These are phyloP conservation scores for Globisporangium spiculum DNA, from an alignment of 352 stramenopile species.

Conservation along the genomic window DNA sequence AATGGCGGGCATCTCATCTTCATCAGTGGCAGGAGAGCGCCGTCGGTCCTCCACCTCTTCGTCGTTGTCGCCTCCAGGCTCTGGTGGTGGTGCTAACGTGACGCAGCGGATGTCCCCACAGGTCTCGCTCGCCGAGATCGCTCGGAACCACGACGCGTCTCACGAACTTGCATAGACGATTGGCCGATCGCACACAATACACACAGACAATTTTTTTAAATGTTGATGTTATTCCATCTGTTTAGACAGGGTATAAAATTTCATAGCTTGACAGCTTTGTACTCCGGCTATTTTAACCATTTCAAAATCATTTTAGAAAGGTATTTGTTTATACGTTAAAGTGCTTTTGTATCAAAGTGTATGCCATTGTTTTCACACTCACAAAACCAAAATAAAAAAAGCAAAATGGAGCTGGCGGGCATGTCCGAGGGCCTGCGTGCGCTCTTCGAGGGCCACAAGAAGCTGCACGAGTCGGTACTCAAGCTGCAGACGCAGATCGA, in stretches of 20 bases:
- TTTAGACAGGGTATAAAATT: slow-evolving; percentile 6
- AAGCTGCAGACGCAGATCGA: slow-evolving; percentile 75
- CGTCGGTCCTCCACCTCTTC: background rate
- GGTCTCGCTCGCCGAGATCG: slow-evolving; percentile 56
- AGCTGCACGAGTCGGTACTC: slow-evolving; percentile 68
- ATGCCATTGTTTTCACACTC: background rate
- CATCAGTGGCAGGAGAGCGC: background rate
- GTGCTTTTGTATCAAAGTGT: too few species aligned
- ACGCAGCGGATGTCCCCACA: slow-evolving; percentile 22
- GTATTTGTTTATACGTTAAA: background rate
- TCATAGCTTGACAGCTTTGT: background rate
- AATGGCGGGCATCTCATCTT: slow-evolving; percentile 10
- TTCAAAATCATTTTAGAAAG: background rate
- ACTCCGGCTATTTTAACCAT: background rate
- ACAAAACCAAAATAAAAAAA: background rate
- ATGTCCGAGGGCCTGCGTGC: slow-evolving; percentile 69
- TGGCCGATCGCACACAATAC: background rate
- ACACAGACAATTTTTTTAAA: background rate
- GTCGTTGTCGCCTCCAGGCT: background rate
- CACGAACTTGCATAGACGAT: slow-evolving; percentile 30
- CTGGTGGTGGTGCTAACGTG: background rate
- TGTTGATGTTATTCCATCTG: background rate
- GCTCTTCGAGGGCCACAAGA: slow-evolving; percentile 69
- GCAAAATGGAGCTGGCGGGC: slow-evolving; percentile 15
- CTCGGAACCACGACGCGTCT: slow-evolving; percentile 40